Percentiles rank a stretch among this genome's conserved stretches.
These are phyloP conservation scores for Boeremia lycopersici DNA, from an alignment of 2,329 filamentous ascomycete species.

Conservation along the genomic window DNA sequence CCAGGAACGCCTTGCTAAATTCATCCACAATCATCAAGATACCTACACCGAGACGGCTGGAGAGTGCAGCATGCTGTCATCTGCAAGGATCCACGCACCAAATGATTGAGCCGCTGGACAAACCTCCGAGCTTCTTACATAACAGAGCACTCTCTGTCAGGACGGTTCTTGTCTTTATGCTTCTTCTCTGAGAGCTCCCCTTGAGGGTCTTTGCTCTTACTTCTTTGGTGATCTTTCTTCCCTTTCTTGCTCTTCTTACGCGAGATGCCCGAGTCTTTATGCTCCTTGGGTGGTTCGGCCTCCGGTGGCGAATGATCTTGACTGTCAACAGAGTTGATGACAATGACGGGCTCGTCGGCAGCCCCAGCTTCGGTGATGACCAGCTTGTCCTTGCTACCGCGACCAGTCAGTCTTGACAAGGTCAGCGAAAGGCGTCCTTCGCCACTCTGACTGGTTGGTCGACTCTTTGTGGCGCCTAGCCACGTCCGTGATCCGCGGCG, in stretches of 20 bases:
- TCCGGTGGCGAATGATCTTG: constrained; percentile 5
- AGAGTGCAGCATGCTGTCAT: constrained; percentile 7
- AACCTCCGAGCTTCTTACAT: constrained; percentile 45
- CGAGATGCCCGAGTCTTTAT: constrained; percentile 28
- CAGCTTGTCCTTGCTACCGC: constrained; percentile 52
- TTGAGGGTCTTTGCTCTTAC: constrained; percentile 49
- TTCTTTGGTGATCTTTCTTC: constrained; percentile 43
- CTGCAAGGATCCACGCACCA: background rate
- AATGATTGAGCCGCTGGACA: background rate
- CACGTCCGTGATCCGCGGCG: constrained; percentile 42
- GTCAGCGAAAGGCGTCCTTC: constrained; percentile 52
- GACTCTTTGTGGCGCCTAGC: constrained; percentile 45
- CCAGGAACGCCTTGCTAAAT: constrained; percentile 34
- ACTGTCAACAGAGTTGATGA: constrained; percentile 30
- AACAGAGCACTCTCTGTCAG: constrained; percentile 52
- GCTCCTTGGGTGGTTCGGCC: constrained; percentile 27
- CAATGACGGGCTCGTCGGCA: constrained; percentile 37
- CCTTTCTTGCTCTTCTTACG: constrained; percentile 41
- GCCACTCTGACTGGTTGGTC: constrained; percentile 50
- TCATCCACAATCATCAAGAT: constrained; percentile 6
- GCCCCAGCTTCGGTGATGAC: constrained; percentile 24
- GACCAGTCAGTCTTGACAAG: constrained; percentile 47
- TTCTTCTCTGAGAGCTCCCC: constrained; percentile 38
- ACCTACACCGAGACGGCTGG: background rate
- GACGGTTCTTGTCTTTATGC: constrained; percentile 38